Percentiles rank a stretch among this genome's conserved stretches.
phyloP scores from a whole-genome alignment of 2,329 filamentous ascomycete genomes.

The Colletotrichum sp. region DNA sequence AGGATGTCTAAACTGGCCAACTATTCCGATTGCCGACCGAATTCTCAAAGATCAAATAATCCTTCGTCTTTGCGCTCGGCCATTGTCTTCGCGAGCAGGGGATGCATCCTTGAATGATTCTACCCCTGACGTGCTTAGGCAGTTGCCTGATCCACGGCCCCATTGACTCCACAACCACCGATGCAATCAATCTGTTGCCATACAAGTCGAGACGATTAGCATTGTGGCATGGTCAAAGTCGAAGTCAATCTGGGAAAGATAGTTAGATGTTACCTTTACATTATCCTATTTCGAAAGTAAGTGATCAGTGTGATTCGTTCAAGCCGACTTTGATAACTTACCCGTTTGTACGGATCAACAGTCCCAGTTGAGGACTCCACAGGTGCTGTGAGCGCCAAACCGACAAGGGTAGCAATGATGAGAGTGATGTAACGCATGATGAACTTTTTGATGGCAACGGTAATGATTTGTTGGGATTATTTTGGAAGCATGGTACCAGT shows the following conservation, averaged over 20 bases:
- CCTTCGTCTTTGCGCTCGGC: no score
- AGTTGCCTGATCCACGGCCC: not conserved
- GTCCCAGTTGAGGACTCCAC: not conserved
- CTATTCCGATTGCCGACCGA: rapidly evolving
- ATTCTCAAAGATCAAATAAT: rapidly evolving
- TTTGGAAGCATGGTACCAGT: not conserved
- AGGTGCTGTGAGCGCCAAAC: not conserved
- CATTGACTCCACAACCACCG: not conserved
- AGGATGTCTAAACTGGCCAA: not conserved
- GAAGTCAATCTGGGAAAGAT: rapidly evolving
- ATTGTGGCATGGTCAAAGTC: rapidly evolving
- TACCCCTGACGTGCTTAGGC: not conserved
- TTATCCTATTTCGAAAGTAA: not conserved
- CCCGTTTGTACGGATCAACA: not conserved
- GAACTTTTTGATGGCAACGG: not conserved
- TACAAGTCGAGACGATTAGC: rapidly evolving
- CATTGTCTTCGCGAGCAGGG: rapidly evolving
- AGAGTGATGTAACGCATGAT: not conserved
- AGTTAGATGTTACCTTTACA: not conserved
- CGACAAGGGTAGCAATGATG: not conserved
- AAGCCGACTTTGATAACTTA: not conserved
- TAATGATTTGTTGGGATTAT: rapidly evolving
- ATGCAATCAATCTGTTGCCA: not conserved
- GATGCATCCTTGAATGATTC: not conserved
- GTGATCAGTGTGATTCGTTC: not conserved